These are phyloP conservation scores for Talaromyces nanjingensis DNA, from an alignment of 495 filamentous ascomycete species.

Conservation along the genomic window DNA sequence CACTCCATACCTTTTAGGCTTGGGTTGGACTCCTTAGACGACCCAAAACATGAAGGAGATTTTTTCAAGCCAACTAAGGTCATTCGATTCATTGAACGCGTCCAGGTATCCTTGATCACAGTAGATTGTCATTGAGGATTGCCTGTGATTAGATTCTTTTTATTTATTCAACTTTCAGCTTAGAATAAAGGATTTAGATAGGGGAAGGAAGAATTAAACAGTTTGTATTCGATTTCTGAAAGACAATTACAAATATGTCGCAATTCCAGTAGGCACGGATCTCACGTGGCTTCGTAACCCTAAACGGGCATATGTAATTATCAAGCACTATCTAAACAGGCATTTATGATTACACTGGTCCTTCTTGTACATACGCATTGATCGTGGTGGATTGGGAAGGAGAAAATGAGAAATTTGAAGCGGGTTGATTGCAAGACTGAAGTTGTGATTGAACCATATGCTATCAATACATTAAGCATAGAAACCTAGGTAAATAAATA, in stretches of 20 bases:
- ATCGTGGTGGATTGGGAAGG: too few relatives aligned
- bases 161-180: not conserved
- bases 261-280: not conserved
- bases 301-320: not conserved
- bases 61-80: not conserved
- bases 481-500: not conserved
- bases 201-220: not conserved
- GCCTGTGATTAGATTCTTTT: not conserved
- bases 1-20: not conserved
- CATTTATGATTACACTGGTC: not conserved
- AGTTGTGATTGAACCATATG: not conserved
- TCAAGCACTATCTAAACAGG: not conserved
- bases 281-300: not conserved
- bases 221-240: not conserved
- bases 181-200: not conserved
- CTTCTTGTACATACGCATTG: too few relatives aligned
- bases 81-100: not conserved
- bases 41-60: not conserved
- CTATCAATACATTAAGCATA: not conserved
- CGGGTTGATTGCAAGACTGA: too few relatives aligned
- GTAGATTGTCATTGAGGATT: not conserved
- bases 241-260: not conserved
- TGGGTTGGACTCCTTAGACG: not conserved
- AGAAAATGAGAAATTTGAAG: too few relatives aligned
- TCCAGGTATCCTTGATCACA: not conserved